Base-by-base conservation (phyloP, 352 stramenopile species). In the Globisporangium echinulatum region DNA sequence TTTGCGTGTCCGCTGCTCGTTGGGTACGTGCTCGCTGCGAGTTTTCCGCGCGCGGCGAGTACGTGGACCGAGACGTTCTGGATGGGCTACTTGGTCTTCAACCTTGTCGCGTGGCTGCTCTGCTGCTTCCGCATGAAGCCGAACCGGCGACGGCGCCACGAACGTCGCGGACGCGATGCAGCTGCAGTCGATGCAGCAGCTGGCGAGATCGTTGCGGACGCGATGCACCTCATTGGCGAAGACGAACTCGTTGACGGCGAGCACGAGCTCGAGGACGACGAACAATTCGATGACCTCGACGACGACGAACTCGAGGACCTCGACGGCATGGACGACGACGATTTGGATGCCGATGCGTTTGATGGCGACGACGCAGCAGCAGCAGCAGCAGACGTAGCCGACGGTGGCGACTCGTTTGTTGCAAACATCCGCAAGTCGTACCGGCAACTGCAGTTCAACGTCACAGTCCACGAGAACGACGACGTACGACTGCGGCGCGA, bases 51-150 rank as follows among this genome's bases (percentile, higher is more conserved):
- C 19, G 69, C 78, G 9, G 72, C 83, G 40, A 69, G 68, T 9
- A 77, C 75, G 17, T 69, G 66, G 53, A 63, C 82, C 40, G 82
- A 91, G 63, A 82, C 69, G n/a, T 89, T 90, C 46, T 77, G 84
- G 64, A 75, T 90, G 66, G 85, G 85, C 11, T 93, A 89, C 56
- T 69, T 92, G 50, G 48, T 80, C 10, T 77, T 90, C 52, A 91
- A 95, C 68, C 37, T 90, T 15, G 70, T 73, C 19, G 71, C 69
- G 33, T 95, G 85, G 84, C 62, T 90, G 51, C 62, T 92, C 8
- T 95, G 84, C 65, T 90, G 79, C 51, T 88, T 94, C 57, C 74
- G 64, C 19, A 58, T 72, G 37, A 84, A 77, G 51, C 47, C 68
- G 25, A 79, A 72, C 44, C 72, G 74, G 17, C 72, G 74, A 54